Conservation (phyloP, 2,329 filamentous ascomycete species). For the Bipolaris sorokiniana region DNA sequence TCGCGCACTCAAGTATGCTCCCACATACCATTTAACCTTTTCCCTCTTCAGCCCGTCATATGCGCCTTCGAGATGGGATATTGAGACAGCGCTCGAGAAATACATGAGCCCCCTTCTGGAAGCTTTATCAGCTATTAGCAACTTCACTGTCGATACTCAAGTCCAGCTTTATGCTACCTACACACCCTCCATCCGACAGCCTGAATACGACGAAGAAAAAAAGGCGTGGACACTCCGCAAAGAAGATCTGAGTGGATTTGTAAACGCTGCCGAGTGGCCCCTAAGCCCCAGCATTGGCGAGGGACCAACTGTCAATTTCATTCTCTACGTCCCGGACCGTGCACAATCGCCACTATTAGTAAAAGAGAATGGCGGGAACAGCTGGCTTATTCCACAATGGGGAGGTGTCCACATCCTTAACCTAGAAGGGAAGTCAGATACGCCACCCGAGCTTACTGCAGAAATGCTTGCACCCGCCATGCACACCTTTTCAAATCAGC, state of each 20-base stretch:
- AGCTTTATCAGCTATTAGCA: slow-evolving; percentile 81
- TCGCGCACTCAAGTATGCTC: slow-evolving; percentile 85
- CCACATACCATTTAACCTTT: slow-evolving; percentile 94
- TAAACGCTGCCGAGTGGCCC: slow-evolving; percentile 98
- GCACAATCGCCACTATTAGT: slow-evolving; percentile 65
- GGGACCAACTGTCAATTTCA: slow-evolving; percentile 94
- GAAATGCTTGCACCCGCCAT: slow-evolving; percentile 78
- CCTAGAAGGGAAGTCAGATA: slow-evolving; percentile 47
- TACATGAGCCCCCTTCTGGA: slow-evolving; percentile 84
- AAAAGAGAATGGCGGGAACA: slow-evolving; percentile 67
- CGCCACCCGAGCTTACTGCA: slow-evolving; percentile 61
- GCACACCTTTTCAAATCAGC: slow-evolving; percentile 87
- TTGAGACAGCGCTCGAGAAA: slow-evolving; percentile 78
- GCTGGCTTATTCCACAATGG: slow-evolving; percentile 97
- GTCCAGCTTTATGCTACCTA: slow-evolving; percentile 87
- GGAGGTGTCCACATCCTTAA: slow-evolving; percentile 77
- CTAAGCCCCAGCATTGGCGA: slow-evolving; percentile 90
- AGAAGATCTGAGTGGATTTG: slow-evolving; percentile 89
- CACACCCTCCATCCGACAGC: slow-evolving; percentile 65
- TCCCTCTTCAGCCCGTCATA: slow-evolving; percentile 87
- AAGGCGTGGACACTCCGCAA: slow-evolving; percentile 74
- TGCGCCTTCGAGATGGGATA: slow-evolving; percentile 85
- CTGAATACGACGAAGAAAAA: slow-evolving; percentile 59
- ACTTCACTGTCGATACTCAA: slow-evolving; percentile 95
- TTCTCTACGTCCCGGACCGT: slow-evolving; percentile 84